Evolutionary conservation across 208 protist species (phyloP), one percentile per base, ranked within the genome.

Genomic region (Naegleria fowleri): DNA sequence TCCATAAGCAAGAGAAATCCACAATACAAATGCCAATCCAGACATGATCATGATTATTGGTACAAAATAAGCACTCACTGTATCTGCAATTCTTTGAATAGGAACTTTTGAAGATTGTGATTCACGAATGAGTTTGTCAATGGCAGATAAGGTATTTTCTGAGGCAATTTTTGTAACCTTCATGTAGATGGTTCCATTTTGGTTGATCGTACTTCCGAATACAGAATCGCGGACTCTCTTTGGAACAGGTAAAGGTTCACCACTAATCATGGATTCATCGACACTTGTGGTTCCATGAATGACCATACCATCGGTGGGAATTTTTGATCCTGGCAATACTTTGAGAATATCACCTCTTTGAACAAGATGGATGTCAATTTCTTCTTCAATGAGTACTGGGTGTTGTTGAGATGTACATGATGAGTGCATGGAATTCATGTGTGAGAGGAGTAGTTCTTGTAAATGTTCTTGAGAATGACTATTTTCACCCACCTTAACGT

Each of bases 181-280:
- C 13, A 91, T 58, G 15, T 39, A 36, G 0, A 91, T 15, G 7
- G 91, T 93, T n/a, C 15, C 41, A 67, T 29, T 29, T 19, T 36
- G 5, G 89, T 94, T 94, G 59, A 95, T 92, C 13, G 95, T 93
- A 83, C 92, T 92, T 22, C 93, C 94, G 22, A 92, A 36, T 25
- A 96, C 92, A 11, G 6, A 4, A 48, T 91, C 90, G 0, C 86
- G 90, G 13, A 85, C 25, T 33, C 86, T 90, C 91, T 97, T 97
- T 58, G 41, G 16, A 83, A 94, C 93, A 40, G 96, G 96, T 43
- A 98, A 19, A 11, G 94, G 96, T 94, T 98, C 97, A 39, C 98
- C 98, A 5, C 97, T 99, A 48, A 99, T 90, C 95, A 99, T 95
- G 85, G 97, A 94, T 93, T 99, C 98, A 92, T 99, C 97, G 15